Evolutionary conservation across 345 rosid genomes (phyloP).

Genomic region (Rubroshorea leprosula): DNA sequence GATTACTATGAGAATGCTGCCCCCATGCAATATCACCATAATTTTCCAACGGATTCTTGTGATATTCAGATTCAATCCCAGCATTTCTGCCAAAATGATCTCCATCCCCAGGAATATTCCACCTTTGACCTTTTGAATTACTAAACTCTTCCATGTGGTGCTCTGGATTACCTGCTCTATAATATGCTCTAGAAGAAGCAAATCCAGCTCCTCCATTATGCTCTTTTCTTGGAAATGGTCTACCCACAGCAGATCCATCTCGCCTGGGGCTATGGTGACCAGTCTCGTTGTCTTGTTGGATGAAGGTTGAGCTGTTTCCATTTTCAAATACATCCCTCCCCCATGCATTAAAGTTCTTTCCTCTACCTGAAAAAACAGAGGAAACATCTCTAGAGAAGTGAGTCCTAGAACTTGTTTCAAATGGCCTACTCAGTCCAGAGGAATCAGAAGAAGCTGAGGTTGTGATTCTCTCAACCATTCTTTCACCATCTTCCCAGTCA

Average conservation of each 20-base stretch:
- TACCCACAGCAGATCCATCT: conserved; percentile 43
- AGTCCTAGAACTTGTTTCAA: conserved; percentile 40
- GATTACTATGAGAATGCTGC: conserved; percentile 44
- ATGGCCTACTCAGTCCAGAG: conserved; percentile 46
- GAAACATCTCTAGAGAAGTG: conserved; percentile 57
- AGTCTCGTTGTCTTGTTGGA: conserved; percentile 45
- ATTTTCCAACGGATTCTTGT: conserved; percentile 54
- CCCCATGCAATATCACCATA: conserved; percentile 72
- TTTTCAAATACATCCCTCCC: conserved; percentile 66
- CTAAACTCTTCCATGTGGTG: conserved; percentile 41
- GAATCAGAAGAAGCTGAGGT: conserved; percentile 73
- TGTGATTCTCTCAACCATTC: conserved; percentile 87
- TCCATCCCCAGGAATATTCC: conserved; percentile 68
- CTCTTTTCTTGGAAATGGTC: conserved; percentile 54
- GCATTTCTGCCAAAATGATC: conserved; percentile 50
- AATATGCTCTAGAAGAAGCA: conserved; percentile 34
- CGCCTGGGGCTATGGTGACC: conserved; percentile 44
- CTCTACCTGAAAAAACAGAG: conserved; percentile 45
- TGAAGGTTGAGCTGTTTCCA: conserved; percentile 45
- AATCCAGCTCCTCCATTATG: conserved; percentile 54
- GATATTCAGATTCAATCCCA: conserved; percentile 66
- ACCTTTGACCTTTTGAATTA: conserved; percentile 50
- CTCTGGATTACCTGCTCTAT: conserved; percentile 55
- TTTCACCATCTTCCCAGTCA: conserved; percentile 91
- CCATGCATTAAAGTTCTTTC: conserved; percentile 56